Base-by-base conservation (phyloP, 306 rosid species). In the Arachis stenosperma region DNA sequence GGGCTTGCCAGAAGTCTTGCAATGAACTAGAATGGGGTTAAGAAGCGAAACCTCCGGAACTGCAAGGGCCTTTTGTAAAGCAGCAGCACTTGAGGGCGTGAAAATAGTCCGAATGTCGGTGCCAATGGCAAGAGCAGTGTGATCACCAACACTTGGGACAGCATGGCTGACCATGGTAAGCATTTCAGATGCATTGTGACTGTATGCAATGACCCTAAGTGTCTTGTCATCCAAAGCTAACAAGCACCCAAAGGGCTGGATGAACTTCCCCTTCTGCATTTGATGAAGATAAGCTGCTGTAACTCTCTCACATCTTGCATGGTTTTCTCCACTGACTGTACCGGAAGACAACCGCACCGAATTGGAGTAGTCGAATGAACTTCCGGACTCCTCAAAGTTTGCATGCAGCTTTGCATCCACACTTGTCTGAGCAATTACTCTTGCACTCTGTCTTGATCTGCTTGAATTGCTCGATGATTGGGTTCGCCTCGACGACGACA, bases 141-240 rank as follows among this genome's bases (percentile, higher is more conserved):
- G 84, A 22, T 91, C 96, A 47, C 90, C 92, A 43, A 91, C 89
- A 56, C 90, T 91, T 5, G 97, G 97, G 69, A 91, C 97, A 5
- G 97, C 89, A 79, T 91, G 95, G 70, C 80, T 89, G 62, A 85
- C 84, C 91, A 84, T 87, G 54, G 97, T 91, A 72, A 91, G 84
- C 90, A 91, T 82, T 78, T 91, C 97, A 65, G 89, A 84, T 58
- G 95, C 95, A 82, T 91, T 91, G 79, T 89, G 92, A 79, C 97
- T 91, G 81, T 91, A 91, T 1, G 92, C 97, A 75, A 89, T 79
- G 72, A 91, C 95, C 83, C 82, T 85, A 79, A 78, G 81, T 60
- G 89, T 87, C 80, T 91, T 91, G 65, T 91, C 97, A 83, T 91
- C 90, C 44, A 91, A 71, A 63, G 92, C 97, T 39, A 91, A 76